Evolutionary conservation across 768 basidiomycete species (phyloP).

Genomic region (Hygrophoropsis aurantiaca): DNA sequence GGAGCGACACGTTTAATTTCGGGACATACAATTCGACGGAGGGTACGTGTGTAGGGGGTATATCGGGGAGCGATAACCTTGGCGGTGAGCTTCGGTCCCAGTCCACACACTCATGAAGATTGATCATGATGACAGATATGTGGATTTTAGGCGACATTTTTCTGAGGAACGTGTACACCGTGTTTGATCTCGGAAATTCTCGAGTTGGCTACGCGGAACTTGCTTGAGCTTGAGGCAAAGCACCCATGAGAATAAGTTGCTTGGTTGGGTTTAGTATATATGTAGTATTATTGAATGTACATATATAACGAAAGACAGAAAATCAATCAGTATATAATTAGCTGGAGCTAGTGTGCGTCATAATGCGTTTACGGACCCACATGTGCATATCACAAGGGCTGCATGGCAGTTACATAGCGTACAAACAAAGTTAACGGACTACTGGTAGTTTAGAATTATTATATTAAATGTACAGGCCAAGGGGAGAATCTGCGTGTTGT

Average conservation of each 20-base stretch:
- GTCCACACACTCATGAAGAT: not conserved
- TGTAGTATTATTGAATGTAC: too few relatives aligned
- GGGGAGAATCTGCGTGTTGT: too few relatives aligned
- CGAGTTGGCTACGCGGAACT: constrained; percentile 42
- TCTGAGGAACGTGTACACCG: constrained; percentile 45
- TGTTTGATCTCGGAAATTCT: constrained; percentile 39
- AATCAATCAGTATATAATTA: too few relatives aligned
- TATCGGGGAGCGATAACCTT: constrained; percentile 12
- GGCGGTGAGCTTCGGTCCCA: constrained; percentile 16
- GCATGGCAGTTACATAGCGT: too few relatives aligned
- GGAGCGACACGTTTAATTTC: constrained; percentile 34
- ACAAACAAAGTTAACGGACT: too few relatives aligned
- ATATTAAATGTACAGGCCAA: too few relatives aligned
- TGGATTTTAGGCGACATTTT: constrained; percentile 42
- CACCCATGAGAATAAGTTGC: too few relatives aligned
- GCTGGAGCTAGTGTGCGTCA: not conserved
- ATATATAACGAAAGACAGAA: too few relatives aligned
- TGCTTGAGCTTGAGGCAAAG: constrained; percentile 10
- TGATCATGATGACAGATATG: constrained; percentile 12
- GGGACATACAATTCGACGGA: constrained; percentile 21
- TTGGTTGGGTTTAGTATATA: too few relatives aligned
- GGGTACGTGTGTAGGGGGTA: constrained; percentile 17
- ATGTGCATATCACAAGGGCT: too few relatives aligned
- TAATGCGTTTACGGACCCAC: constrained; percentile 6
- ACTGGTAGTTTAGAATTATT: too few relatives aligned